Evolutionary conservation across 2,329 filamentous ascomycete genomes (phyloP).

Genomic region (Colletotrichum aenigma): DNA sequence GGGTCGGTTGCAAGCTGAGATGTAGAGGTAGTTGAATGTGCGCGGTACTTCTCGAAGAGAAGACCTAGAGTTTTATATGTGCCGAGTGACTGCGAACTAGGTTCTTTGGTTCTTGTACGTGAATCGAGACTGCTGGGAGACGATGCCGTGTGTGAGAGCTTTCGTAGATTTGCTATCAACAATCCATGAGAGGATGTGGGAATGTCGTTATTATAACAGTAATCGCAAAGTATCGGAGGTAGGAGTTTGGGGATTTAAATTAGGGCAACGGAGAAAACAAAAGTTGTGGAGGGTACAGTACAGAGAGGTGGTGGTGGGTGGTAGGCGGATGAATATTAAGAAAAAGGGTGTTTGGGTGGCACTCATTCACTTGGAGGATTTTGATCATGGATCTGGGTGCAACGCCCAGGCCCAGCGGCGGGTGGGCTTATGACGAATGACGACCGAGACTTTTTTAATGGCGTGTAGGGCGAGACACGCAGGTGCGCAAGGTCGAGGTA

Average conservation of each 20-base stretch:
- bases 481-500: constrained; percentile 1
- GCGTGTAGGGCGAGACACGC: constrained; percentile 9
- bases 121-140: background rate
- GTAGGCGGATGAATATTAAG: background rate
- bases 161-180: background rate
- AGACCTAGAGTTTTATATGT: background rate
- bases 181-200: background rate
- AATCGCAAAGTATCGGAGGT: background rate
- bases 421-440: constrained; percentile 15
- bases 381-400: constrained; percentile 2
- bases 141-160: background rate
- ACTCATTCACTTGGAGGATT: background rate
- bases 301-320: background rate
- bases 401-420: background rate
- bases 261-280: constrained; percentile 10
- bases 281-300: constrained; percentile 7
- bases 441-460: constrained; percentile 19
- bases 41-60: background rate
- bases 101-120: background rate
- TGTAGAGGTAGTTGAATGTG: background rate
- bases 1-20: background rate
- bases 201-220: background rate
- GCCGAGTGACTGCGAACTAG: background rate
- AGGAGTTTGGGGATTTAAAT: constrained; percentile 7
- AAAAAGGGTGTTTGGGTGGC: constrained; percentile 1